Percentiles rank a stretch among this genome's conserved stretches.
Evolutionary conservation across 495 filamentous ascomycete species (phyloP).

Genomic region (Aspergillus funiculosus): DNA sequence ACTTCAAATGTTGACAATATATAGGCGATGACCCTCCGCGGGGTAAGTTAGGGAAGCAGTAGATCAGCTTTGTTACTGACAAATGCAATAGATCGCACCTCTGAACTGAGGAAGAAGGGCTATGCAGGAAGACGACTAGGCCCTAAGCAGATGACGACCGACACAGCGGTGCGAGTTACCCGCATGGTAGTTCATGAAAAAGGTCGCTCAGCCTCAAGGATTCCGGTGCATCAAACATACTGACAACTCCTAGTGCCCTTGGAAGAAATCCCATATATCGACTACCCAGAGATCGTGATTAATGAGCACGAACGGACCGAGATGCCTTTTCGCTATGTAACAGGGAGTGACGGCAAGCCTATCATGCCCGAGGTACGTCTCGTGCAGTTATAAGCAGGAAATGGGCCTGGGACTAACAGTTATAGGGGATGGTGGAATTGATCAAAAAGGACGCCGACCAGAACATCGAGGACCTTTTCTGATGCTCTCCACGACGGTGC

Average conservation of each 20-base stretch:
- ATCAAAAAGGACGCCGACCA: slow-evolving; percentile 94
- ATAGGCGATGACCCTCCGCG: slow-evolving; percentile 90
- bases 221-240: neutral
- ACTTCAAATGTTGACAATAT: slow-evolving; percentile 11
- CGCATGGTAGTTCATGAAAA: slow-evolving; percentile 79
- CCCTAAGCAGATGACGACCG: slow-evolving; percentile 96
- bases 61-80: neutral
- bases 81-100: slow-evolving; percentile 67
- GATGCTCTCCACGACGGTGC: slow-evolving; percentile 11
- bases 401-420: too few relatives aligned
- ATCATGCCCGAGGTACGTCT: slow-evolving; percentile 80
- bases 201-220: slow-evolving; percentile 40
- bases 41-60: slow-evolving; percentile 50
- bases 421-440: slow-evolving; percentile 85
- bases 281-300: slow-evolving; percentile 82
- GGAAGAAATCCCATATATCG: slow-evolving; percentile 69
- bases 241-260: slow-evolving; percentile 55
- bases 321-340: slow-evolving; percentile 98
- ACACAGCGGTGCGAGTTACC: slow-evolving; percentile 92
- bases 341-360: slow-evolving; percentile 62
- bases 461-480: slow-evolving; percentile 80
- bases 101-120: slow-evolving; percentile 86
- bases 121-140: slow-evolving; percentile 84
- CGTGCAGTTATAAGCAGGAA: neutral
- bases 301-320: slow-evolving; percentile 87